phyloP scores from a whole-genome alignment of 192 early-diverging fungal genomes.

The Piromyces sp. region DNA sequence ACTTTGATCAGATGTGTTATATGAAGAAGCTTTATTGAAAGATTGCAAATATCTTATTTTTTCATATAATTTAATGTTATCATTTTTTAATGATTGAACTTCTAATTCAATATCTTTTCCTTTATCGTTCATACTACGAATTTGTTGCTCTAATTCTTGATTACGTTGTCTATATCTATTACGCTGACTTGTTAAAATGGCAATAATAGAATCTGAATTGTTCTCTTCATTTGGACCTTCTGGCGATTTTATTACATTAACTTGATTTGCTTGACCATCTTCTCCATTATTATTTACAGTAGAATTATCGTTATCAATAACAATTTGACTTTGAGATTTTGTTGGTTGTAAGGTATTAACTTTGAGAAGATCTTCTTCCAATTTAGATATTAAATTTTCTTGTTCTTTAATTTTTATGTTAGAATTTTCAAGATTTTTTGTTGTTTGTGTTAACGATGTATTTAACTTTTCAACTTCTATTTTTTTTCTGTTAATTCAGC shows the following conservation, averaged over 20 bases:
- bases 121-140: slow-evolving; percentile 22
- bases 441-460: slow-evolving; percentile 8
- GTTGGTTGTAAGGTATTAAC: slow-evolving; percentile 9
- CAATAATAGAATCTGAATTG: slow-evolving; percentile 35
- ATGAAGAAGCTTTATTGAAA: slow-evolving; percentile 20
- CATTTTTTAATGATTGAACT: slow-evolving; percentile 47
- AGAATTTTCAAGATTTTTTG: slow-evolving; percentile 12
- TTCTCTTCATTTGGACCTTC: background rate
- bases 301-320: slow-evolving; percentile 10
- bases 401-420: slow-evolving; percentile 28
- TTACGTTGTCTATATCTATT: slow-evolving; percentile 78
- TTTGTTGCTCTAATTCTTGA: slow-evolving; percentile 55
- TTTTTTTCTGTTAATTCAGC: slow-evolving; percentile 46
- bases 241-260: background rate
- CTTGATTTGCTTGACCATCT: background rate
- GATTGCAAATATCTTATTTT: slow-evolving; percentile 72
- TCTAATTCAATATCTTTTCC: slow-evolving; percentile 38
- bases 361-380: slow-evolving; percentile 27
- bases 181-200: slow-evolving; percentile 73
- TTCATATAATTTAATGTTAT: slow-evolving; percentile 82
- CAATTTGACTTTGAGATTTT: background rate
- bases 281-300: slow-evolving; percentile 5
- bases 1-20: slow-evolving; percentile 4
- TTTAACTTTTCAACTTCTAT: slow-evolving; percentile 13
- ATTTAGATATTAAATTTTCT: slow-evolving; percentile 28